phyloP scores from a whole-genome alignment of 106 monocot genomes.

The Dioscorea dumetorum region DNA sequence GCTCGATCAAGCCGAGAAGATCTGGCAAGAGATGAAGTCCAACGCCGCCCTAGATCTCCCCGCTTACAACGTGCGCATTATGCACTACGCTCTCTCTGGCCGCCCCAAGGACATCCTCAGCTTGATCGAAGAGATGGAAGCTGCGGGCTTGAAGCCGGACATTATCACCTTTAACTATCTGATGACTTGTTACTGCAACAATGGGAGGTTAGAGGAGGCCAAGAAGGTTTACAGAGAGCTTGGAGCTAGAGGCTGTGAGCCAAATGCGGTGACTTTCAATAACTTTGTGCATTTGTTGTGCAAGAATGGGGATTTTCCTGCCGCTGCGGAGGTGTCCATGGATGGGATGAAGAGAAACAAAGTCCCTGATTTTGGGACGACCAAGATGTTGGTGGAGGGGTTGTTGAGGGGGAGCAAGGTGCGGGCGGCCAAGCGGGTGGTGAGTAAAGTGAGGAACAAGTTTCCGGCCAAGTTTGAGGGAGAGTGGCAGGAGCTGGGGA shows the following conservation, averaged over 20 bases:
- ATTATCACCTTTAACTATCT: slow-evolving; percentile 41
- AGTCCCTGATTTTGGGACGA: slow-evolving; percentile 46
- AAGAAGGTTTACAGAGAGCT: slow-evolving; percentile 44
- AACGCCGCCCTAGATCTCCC: slow-evolving; percentile 24
- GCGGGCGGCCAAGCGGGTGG: slow-evolving; percentile 40
- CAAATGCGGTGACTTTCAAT: slow-evolving; percentile 35
- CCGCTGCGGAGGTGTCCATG: slow-evolving; percentile 27
- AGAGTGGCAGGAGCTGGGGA: slow-evolving; percentile 41
- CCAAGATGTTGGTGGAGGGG: slow-evolving; percentile 34
- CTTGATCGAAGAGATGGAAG: slow-evolving; percentile 44
- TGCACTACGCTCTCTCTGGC: slow-evolving; percentile 23
- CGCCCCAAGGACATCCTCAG: slow-evolving; percentile 19
- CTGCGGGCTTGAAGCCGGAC: slow-evolving; percentile 38
- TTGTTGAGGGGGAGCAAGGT: slow-evolving; percentile 35
- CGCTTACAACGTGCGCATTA: slow-evolving; percentile 43
- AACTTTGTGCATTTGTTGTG: slow-evolving; percentile 24
- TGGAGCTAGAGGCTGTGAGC: slow-evolving; percentile 22
- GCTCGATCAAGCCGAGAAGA: slow-evolving; percentile 31
- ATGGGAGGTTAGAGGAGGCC: slow-evolving; percentile 33
- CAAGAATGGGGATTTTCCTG: slow-evolving; percentile 42
- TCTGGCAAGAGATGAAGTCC: slow-evolving; percentile 52
- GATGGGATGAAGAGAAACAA: slow-evolving; percentile 39
- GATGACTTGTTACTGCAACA: slow-evolving; percentile 40
- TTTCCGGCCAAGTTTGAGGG: slow-evolving; percentile 27
- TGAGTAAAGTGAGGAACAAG: slow-evolving; percentile 35